A percentile compares a stretch with the other conserved stretches of the same genome.
These are phyloP conservation scores for Venturiaceae sp. DNA, from an alignment of 2,329 filamentous ascomycete species.

Conservation along the genomic window DNA sequence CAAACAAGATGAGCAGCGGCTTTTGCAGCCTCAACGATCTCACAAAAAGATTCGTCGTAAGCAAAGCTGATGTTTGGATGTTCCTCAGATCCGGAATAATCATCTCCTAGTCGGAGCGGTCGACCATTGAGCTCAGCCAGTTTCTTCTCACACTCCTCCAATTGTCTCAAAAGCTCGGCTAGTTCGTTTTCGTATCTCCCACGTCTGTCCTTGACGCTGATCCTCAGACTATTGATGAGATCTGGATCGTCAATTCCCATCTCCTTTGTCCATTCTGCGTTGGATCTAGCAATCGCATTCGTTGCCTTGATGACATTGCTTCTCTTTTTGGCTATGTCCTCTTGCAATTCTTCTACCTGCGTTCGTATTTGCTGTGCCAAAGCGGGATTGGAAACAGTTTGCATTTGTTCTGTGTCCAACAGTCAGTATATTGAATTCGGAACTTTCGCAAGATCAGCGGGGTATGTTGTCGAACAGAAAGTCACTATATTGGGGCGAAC, in stretches of 20 bases:
- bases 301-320: not conserved
- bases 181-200: not conserved
- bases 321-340: not conserved
- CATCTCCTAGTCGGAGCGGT: conserved; percentile 13
- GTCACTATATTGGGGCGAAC: too few species aligned
- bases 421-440: too few species aligned
- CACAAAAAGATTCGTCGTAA: conserved; percentile 47
- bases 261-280: not conserved
- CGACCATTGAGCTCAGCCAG: conserved; percentile 40
- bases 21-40: conserved; percentile 54
- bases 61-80: not conserved
- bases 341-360: not conserved
- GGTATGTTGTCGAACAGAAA: too few species aligned
- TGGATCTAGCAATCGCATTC: not conserved
- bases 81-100: too few species aligned
- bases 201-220: not conserved
- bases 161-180: conserved; percentile 18
- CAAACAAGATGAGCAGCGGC: conserved; percentile 26
- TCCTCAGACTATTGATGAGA: not conserved
- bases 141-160: conserved; percentile 23
- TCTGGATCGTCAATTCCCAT: not conserved
- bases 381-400: not conserved
- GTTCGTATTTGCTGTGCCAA: not conserved
- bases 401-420: not conserved
- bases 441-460: too few species aligned